Evolutionary conservation across 2,329 filamentous ascomycete genomes (phyloP), one percentile per base, ranked within the genome.

Genomic region (Conoideocrella luteorostrata): DNA sequence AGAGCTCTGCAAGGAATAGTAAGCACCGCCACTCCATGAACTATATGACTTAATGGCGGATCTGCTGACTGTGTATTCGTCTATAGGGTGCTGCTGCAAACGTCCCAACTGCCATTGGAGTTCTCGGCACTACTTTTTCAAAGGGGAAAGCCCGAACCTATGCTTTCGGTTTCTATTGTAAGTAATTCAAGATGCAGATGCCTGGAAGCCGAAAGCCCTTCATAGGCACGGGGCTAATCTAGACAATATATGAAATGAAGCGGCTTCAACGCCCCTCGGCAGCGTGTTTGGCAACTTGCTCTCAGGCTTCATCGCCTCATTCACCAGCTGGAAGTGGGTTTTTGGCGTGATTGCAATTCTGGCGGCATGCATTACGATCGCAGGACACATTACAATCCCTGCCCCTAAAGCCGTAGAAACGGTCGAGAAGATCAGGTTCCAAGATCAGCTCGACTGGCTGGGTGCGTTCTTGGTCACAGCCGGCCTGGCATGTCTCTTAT

Each of bases 61-160:
- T n/a, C n/a, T n/a, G n/a, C n/a, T n/a, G n/a, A n/a, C n/a, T n/a
- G n/a, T n/a, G n/a, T n/a, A n/a, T n/a, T n/a, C n/a, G n/a, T 11
- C 40, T 40, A 24, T 43, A 76, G 63, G 82, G 81, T 2, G 78
- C 79, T 21, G 82, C 83, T 2, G 80, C 81, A 13, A 86, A 84
- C 54, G 79, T 86, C 1, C 82, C 83, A 0, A 85, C 82, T 0
- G 83, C 82, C 0, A 78, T 87, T 54, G 83, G 83, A 0, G 86
- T 86, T 30, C 60, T 87, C 3, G 82, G 81, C 1, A 75, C 77
- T 2, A 84, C 79, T 0, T 86, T 86, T 43, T 75, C 76, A 1
- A 80, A 81, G 0, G 80, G 82, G 0, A 80, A 77, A 50, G 77
- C 80, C 4, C 86, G 85, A 62, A 86, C 84, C 52, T 84, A 84